These are phyloP conservation scores for Rosa rugosa DNA, from an alignment of 306 rosid genomes.

Conservation along the genomic window DNA sequence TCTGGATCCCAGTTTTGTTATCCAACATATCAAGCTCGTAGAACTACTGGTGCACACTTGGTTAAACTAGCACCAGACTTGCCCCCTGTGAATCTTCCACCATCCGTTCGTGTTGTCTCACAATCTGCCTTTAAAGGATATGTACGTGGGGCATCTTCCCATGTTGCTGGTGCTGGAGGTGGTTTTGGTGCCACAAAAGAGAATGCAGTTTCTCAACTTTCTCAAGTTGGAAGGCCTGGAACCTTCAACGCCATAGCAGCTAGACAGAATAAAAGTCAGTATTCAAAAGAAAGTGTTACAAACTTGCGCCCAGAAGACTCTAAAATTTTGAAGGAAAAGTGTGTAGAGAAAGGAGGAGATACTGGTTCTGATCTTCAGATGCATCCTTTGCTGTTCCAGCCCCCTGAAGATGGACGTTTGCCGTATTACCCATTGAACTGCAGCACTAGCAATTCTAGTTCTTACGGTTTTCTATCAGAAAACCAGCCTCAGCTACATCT, in stretches of 20 bases:
- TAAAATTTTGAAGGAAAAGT: slow-evolving; percentile 40
- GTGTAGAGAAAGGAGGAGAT: slow-evolving; percentile 49
- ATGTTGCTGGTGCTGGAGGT: slow-evolving; percentile 45
- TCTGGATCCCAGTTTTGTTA: slow-evolving; percentile 42
- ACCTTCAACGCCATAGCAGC: slow-evolving; percentile 24
- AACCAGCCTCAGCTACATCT: slow-evolving; percentile 73
- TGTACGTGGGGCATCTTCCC: slow-evolving; percentile 44
- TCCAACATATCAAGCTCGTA: slow-evolving; percentile 61
- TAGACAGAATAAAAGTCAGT: slow-evolving; percentile 26
- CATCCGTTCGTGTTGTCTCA: slow-evolving; percentile 82
- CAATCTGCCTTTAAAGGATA: slow-evolving; percentile 68
- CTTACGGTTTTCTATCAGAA: slow-evolving; percentile 67
- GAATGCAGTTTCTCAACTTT: slow-evolving; percentile 36
- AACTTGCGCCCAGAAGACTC: slow-evolving; percentile 40
- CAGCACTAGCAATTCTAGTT: slow-evolving; percentile 47
- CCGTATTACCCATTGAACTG: slow-evolving; percentile 63
- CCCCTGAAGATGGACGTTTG: slow-evolving; percentile 55
- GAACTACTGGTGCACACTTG: slow-evolving; percentile 43
- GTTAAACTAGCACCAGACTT: slow-evolving; percentile 87
- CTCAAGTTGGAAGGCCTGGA: slow-evolving; percentile 41
- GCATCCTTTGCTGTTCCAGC: slow-evolving; percentile 93
- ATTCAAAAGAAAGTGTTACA: slow-evolving; percentile 28
- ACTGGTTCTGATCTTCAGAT: slow-evolving; percentile 64
- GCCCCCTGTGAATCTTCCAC: slow-evolving; percentile 96
- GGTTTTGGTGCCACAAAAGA: slow-evolving; percentile 40